These are phyloP conservation scores for Penicillium sp. DNA, from an alignment of 2,329 filamentous ascomycete genomes.

Conservation along the genomic window DNA sequence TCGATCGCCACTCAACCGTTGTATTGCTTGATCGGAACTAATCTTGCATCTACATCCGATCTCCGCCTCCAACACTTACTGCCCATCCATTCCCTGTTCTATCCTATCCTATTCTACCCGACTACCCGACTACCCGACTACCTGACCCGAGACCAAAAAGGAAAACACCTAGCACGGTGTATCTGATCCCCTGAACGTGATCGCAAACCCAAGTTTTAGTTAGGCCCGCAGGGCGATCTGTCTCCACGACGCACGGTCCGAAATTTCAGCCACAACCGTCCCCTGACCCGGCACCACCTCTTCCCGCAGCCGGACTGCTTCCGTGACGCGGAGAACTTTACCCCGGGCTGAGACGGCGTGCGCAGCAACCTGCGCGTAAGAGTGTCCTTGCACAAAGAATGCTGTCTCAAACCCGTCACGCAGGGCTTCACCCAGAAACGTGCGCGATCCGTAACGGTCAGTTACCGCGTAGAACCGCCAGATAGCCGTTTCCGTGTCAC, in stretches of 20 bases:
- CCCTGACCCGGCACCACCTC: constrained; percentile 21
- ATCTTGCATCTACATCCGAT: neutral
- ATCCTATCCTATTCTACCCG: too few species aligned
- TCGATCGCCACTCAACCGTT: neutral
- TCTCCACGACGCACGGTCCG: constrained; percentile 8
- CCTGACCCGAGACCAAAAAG: too few species aligned
- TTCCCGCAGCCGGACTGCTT: constrained; percentile 23
- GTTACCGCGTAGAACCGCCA: constrained; percentile 57
- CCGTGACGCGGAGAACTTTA: constrained; percentile 31
- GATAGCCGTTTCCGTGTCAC: constrained; percentile 50
- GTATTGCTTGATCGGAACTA: neutral
- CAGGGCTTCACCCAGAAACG: constrained; percentile 31
- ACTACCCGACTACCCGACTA: too few species aligned
- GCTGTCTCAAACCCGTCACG: constrained; percentile 38
- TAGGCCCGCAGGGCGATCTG: constrained; percentile 16
- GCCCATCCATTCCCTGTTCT: neutral
- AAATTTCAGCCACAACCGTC: neutral
- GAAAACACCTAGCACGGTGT: too few species aligned
- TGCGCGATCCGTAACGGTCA: constrained; percentile 28
- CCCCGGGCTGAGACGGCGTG: constrained; percentile 39
- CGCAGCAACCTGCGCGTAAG: constrained; percentile 45
- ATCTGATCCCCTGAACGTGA: constrained; percentile 1
- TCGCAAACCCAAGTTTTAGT: neutral
- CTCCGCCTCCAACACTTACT: neutral
- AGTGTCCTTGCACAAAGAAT: constrained; percentile 23